Evolutionary conservation across 2,329 filamentous ascomycete genomes (phyloP).

Genomic region (Incumbomyces lentus): DNA sequence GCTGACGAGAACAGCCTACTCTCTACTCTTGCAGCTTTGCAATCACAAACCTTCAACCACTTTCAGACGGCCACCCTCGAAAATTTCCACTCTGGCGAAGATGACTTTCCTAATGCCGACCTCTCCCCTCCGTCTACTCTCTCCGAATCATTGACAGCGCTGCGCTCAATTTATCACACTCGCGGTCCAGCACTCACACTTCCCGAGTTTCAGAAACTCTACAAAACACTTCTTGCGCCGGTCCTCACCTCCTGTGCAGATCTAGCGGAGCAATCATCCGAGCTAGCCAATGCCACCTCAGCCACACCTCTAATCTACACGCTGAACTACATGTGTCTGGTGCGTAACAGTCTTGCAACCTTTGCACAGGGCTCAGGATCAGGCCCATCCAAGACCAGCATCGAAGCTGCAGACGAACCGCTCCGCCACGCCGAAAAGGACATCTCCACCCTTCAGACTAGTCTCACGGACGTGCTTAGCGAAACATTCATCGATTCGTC

Average conservation of each 20-base stretch:
- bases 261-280: conserved; percentile 41
- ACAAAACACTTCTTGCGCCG: conserved; percentile 74
- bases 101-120: conserved; percentile 8
- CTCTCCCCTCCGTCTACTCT: conserved; percentile 16
- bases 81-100: conserved; percentile 7
- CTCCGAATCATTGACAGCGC: conserved; percentile 13
- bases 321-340: conserved; percentile 37
- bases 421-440: conserved; percentile 12
- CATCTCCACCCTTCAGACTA: conserved; percentile 11
- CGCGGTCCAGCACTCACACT: conserved; percentile 17
- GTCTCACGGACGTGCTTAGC: conserved; percentile 11
- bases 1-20: conserved; percentile 48
- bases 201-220: conserved; percentile 68
- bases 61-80: conserved; percentile 25
- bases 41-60: conserved; percentile 36
- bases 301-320: conserved; percentile 39
- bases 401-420: conserved; percentile 22
- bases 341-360: conserved; percentile 48
- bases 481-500: conserved; percentile 15
- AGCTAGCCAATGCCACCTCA: conserved; percentile 18
- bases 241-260: conserved; percentile 68
- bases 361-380: conserved; percentile 30
- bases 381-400: conserved; percentile 20
- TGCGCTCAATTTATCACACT: conserved; percentile 42
- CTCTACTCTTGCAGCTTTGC: conserved; percentile 29